A percentile compares a stretch with the other conserved stretches of the same genome.
Evolutionary conservation across 306 rosid genomes (phyloP).

Genomic region (Dryas octopetala): DNA sequence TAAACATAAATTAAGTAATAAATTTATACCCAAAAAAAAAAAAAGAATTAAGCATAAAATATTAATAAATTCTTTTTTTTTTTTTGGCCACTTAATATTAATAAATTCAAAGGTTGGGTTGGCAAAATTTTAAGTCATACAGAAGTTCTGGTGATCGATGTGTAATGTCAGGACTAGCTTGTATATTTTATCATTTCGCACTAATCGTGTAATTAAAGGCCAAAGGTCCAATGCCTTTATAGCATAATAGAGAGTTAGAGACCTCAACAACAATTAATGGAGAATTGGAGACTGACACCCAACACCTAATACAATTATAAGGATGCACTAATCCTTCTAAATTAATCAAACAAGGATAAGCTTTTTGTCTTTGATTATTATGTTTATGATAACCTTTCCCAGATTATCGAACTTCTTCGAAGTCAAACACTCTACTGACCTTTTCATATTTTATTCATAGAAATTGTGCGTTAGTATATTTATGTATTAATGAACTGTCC

Average conservation of each 20-base stretch:
- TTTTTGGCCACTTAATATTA: too few species aligned
- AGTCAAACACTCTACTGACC: slow-evolving; percentile 1
- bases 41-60: too few species aligned
- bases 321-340: background rate
- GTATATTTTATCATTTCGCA: background rate
- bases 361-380: background rate
- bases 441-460: background rate
- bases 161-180: background rate
- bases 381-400: background rate
- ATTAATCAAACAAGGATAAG: background rate
- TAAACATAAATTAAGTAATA: background rate
- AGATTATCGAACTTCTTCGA: background rate
- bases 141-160: background rate
- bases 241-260: background rate
- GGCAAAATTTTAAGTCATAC: background rate
- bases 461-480: background rate
- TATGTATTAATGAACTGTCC: background rate
- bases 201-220: background rate
- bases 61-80: too few species aligned
- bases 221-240: background rate
- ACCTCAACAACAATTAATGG: slow-evolving; percentile 7
- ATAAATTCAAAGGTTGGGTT: background rate
- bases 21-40: background rate
- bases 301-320: background rate
- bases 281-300: background rate